phyloP scores from a whole-genome alignment of 1,139 yeast genomes.

The Yamadazyma diospyri region DNA sequence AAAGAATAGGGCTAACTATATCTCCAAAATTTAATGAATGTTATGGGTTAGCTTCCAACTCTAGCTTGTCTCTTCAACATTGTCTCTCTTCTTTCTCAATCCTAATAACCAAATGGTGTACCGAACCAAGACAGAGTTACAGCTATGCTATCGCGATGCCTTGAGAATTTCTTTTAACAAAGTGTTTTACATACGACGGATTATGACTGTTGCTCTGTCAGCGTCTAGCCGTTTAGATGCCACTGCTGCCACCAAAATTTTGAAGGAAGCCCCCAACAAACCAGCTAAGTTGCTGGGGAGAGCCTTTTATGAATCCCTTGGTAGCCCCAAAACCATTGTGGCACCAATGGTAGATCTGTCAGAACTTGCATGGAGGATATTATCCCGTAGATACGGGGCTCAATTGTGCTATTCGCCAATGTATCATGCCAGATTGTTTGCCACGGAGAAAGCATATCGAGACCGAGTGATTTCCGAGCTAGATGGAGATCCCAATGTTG shows the following conservation, averaged over 20 bases:
- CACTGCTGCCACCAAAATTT: not conserved
- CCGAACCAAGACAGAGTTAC: too few relatives aligned
- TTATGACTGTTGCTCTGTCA: conserved; percentile 4
- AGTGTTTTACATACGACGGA: conserved; percentile 1
- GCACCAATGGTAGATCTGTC: conserved; percentile 99
- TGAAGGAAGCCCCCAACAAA: not conserved
- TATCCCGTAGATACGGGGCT: conserved; percentile 88
- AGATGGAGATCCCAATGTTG: conserved; percentile 67
- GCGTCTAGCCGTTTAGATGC: too few relatives aligned
- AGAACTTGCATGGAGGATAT: conserved; percentile 91
- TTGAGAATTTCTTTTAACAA: conserved; percentile 2
- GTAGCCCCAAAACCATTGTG: conserved; percentile 77
- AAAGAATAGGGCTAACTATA: conserved; percentile 56
- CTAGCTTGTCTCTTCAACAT: not conserved
- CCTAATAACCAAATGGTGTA: not conserved
- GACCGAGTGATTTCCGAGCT: conserved; percentile 67
- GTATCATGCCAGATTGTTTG: conserved; percentile 91
- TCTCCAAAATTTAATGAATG: conserved; percentile 13
- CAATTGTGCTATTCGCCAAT: conserved; percentile 94
- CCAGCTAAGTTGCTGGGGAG: conserved; percentile 50
- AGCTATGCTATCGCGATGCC: too few relatives aligned
- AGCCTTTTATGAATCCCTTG: conserved; percentile 63
- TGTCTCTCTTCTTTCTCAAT: not conserved
- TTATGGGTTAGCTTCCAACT: not conserved
- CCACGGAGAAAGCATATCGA: conserved; percentile 79